phyloP scores from a whole-genome alignment of 345 rosid genomes.

The Syzygium aqueum region DNA sequence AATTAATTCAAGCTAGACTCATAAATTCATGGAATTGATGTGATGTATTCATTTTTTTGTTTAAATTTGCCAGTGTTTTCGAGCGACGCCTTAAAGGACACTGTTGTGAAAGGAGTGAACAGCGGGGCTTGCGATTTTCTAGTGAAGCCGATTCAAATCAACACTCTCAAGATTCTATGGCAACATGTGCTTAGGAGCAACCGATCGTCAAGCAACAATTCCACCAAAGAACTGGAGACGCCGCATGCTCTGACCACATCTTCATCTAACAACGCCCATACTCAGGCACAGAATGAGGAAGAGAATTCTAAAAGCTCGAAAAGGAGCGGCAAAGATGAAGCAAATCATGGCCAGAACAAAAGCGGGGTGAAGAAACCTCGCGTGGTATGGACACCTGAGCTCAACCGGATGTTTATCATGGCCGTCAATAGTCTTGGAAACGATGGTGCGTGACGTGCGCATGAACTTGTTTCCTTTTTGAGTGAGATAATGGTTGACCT shows the following conservation, averaged over 20 bases:
- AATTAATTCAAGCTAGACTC: background rate
- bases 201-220: background rate
- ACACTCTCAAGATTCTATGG: constrained; percentile 2
- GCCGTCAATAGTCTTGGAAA: background rate
- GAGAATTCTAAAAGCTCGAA: background rate
- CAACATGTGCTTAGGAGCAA: background rate
- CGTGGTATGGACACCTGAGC: background rate
- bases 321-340: background rate
- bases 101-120: background rate
- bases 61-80: background rate
- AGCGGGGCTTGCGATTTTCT: constrained; percentile 2
- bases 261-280: background rate
- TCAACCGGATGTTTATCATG: background rate
- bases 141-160: background rate
- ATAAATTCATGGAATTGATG: too few relatives aligned
- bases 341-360: background rate
- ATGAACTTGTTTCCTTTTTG: background rate
- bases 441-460: background rate
- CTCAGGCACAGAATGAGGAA: background rate
- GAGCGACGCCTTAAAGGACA: background rate
- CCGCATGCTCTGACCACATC: background rate
- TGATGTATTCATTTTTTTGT: background rate
- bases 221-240: background rate
- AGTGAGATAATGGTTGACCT: background rate
- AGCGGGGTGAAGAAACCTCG: background rate